A percentile compares a stretch with the other conserved stretches of the same genome.
Evolutionary conservation across 164 flowering plant genomes (phyloP).

Genomic region (Sextonia rubra): DNA sequence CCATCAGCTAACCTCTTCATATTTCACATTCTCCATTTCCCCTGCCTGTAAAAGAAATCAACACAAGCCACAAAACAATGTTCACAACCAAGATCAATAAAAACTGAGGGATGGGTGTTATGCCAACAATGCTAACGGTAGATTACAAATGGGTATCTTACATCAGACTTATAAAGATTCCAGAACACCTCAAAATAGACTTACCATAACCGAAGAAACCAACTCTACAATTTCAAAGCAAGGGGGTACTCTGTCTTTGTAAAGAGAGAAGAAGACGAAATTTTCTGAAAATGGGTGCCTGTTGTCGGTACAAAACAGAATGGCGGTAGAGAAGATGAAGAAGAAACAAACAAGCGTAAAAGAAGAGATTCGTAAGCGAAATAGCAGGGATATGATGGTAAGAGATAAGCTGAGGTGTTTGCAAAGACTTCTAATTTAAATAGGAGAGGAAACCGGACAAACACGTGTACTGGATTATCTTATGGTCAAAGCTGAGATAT

Average conservation of each 20-base stretch:
- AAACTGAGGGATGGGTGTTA: neutral
- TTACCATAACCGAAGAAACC: neutral
- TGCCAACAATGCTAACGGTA: neutral
- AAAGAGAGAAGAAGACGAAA: neutral
- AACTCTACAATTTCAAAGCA: neutral
- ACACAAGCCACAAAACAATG: neutral
- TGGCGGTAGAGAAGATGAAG: neutral
- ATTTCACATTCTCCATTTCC: conserved; percentile 8
- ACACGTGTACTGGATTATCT: too few species aligned
- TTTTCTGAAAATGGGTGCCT: neutral
- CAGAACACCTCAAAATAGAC: neutral
- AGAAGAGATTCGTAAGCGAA: neutral
- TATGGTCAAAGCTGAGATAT: too few species aligned
- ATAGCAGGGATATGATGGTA: too few species aligned
- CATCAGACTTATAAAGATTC: neutral
- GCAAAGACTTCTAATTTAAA: too few species aligned
- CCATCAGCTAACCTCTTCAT: conserved; percentile 10
- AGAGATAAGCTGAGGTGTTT: too few species aligned
- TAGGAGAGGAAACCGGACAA: too few species aligned
- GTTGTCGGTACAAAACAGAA: neutral
- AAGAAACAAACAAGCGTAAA: neutral
- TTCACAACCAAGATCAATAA: neutral
- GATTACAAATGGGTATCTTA: neutral
- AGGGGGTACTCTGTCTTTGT: neutral
- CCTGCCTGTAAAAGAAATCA: conserved; percentile 1